Evolutionary conservation across 805 yeast genomes (phyloP).

Genomic region (Metschnikowia lachancei): DNA sequence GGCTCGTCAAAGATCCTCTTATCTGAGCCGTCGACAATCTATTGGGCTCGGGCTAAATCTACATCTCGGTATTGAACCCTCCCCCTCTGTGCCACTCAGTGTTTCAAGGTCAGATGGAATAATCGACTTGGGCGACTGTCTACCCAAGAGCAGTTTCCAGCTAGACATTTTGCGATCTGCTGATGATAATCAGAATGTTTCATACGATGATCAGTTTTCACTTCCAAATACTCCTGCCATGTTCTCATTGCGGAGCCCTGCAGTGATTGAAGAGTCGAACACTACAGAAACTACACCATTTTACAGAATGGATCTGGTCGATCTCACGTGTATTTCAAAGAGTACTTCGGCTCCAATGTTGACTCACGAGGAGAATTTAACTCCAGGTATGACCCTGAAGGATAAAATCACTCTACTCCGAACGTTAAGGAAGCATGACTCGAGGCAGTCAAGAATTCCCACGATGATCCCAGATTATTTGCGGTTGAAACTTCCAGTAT

Average conservation of each 20-base stretch:
- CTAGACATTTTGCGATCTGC: slow-evolving; percentile 10
- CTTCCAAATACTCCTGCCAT: slow-evolving; percentile 10
- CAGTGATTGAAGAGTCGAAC: neutral
- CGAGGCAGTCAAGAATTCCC: slow-evolving; percentile 25
- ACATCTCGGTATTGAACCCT: slow-evolving; percentile 25
- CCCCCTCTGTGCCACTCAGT: slow-evolving; percentile 33
- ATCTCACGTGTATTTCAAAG: neutral
- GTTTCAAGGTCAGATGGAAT: slow-evolving; percentile 32
- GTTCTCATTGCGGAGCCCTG: slow-evolving; percentile 6
- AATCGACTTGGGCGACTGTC: slow-evolving; percentile 19
- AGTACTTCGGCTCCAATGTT: neutral
- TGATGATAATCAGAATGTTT: neutral
- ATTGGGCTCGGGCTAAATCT: slow-evolving; percentile 33
- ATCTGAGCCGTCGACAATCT: neutral
- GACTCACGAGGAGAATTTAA: no score
- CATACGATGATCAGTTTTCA: slow-evolving; percentile 1
- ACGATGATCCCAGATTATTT: slow-evolving; percentile 23
- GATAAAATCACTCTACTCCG: neutral
- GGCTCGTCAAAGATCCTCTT: neutral
- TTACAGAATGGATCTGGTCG: neutral
- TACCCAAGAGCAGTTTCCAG: slow-evolving; percentile 9
- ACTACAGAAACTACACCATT: slow-evolving; percentile 12
- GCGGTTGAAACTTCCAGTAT: slow-evolving; percentile 22
- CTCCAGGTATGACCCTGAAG: no score
- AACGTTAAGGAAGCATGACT: neutral